phyloP scores from a whole-genome alignment of 1,284 basidiomycete species.

The Lentinula novae-zelandiae region DNA sequence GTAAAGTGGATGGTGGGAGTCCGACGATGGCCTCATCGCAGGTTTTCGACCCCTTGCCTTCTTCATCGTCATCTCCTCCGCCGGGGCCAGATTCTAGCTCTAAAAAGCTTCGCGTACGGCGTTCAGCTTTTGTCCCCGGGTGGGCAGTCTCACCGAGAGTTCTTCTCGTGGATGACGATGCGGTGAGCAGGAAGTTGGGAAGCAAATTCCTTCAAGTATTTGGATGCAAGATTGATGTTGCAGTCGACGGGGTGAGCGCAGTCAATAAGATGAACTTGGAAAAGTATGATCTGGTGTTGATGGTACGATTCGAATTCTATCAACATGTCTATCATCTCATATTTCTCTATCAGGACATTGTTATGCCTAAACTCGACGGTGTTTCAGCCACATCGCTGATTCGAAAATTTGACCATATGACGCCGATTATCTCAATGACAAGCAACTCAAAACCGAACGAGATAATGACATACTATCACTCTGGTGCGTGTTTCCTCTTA shows the following conservation, averaged over 20 bases:
- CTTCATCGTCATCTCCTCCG: background rate
- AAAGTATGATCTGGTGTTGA: slow-evolving; percentile 92
- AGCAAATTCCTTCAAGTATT: slow-evolving; percentile 95
- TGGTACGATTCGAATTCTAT: slow-evolving; percentile 54
- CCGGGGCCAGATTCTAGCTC: slow-evolving; percentile 9
- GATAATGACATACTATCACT: slow-evolving; percentile 88
- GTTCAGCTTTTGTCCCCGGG: slow-evolving; percentile 81
- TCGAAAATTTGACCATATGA: slow-evolving; percentile 90
- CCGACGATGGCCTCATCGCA: background rate
- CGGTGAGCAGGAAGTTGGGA: slow-evolving; percentile 82
- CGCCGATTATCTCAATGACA: slow-evolving; percentile 97
- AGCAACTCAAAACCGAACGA: slow-evolving; percentile 90
- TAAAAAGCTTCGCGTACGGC: slow-evolving; percentile 57
- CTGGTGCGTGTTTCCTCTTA: slow-evolving; percentile 36
- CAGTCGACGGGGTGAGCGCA: slow-evolving; percentile 90
- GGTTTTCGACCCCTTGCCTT: slow-evolving; percentile 7
- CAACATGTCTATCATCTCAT: slow-evolving; percentile 2
- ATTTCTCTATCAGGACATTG: slow-evolving; percentile 64
- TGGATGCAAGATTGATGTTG: slow-evolving; percentile 92
- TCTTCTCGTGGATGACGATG: slow-evolving; percentile 93
- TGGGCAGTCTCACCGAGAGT: slow-evolving; percentile 88
- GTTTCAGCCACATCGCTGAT: slow-evolving; percentile 91
- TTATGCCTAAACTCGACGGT: slow-evolving; percentile 92
- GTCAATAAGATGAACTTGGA: slow-evolving; percentile 96
- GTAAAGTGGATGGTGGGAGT: slow-evolving; percentile 15